Conservation (phyloP, 108 stramenopile genomes). For the Fragilariopsis cylindrus region DNA sequence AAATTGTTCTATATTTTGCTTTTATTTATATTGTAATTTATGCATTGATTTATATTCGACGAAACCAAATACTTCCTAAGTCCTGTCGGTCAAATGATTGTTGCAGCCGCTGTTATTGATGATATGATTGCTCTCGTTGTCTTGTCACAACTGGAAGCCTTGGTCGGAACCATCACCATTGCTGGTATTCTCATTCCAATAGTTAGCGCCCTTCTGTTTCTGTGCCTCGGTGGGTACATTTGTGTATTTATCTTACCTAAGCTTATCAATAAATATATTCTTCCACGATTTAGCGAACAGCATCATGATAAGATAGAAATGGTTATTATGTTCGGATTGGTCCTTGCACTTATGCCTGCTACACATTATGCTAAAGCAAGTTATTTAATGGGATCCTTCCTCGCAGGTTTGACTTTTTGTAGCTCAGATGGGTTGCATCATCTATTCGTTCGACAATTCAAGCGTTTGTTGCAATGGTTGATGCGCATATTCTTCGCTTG, state of each 20-base stretch:
- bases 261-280: slow-evolving; percentile 47
- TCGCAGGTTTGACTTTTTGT: slow-evolving; percentile 82
- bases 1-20: not conserved
- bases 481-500: slow-evolving; percentile 89
- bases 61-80: not conserved
- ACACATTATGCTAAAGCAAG: slow-evolving; percentile 55
- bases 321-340: slow-evolving; percentile 55
- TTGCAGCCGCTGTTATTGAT: slow-evolving; percentile 83
- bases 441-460: slow-evolving; percentile 74
- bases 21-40: not conserved
- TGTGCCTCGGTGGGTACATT: slow-evolving; percentile 71
- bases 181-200: slow-evolving; percentile 64
- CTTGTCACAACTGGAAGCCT: slow-evolving; percentile 63
- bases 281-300: slow-evolving; percentile 27
- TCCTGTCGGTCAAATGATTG: slow-evolving; percentile 82
- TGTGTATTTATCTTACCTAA: slow-evolving; percentile 58
- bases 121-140: slow-evolving; percentile 87
- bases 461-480: slow-evolving; percentile 80
- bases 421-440: slow-evolving; percentile 55
- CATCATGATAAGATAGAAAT: slow-evolving; percentile 53
- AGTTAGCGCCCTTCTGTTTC: slow-evolving; percentile 60
- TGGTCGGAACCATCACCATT: slow-evolving; percentile 53
- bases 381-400: slow-evolving; percentile 60
- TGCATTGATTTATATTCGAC: not conserved
- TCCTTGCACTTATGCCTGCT: slow-evolving; percentile 60